These are phyloP conservation scores for Saturnispora ahearnii DNA, from an alignment of 805 yeast species.

Conservation along the genomic window DNA sequence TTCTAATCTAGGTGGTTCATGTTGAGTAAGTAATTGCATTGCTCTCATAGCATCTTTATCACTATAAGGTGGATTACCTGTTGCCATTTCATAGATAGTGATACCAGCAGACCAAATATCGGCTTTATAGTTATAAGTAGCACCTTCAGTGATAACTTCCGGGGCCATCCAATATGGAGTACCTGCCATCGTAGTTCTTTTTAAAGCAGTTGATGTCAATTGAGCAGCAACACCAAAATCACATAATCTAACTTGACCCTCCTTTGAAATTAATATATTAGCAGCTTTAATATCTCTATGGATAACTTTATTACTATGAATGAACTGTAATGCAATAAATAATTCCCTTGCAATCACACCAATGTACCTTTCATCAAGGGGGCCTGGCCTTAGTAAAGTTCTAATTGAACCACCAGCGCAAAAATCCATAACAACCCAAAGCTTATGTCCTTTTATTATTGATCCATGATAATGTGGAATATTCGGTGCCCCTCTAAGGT, in stretches of 20 bases:
- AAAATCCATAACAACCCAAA: slow-evolving; percentile 97
- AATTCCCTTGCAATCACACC: slow-evolving; percentile 82
- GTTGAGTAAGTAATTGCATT: slow-evolving; percentile 85
- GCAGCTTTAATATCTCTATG: slow-evolving; percentile 98
- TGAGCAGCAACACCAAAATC: slow-evolving; percentile 99
- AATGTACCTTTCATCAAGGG: slow-evolving; percentile 73
- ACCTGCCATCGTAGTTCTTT: slow-evolving; percentile 92
- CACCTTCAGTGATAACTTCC: slow-evolving; percentile 90
- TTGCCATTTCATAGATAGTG: slow-evolving; percentile 87
- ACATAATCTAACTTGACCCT: slow-evolving; percentile 85
- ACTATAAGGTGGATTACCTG: slow-evolving; percentile 96
- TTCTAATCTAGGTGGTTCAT: slow-evolving; percentile 90
- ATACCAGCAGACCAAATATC: slow-evolving; percentile 98
- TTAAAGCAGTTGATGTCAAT: slow-evolving; percentile 60
- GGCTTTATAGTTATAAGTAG: slow-evolving; percentile 79
- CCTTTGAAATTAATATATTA: slow-evolving; percentile 72
- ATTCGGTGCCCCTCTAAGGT: slow-evolving; percentile 77
- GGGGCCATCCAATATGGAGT: slow-evolving; percentile 99
- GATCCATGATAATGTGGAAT: slow-evolving; percentile 91
- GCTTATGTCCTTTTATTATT: slow-evolving; percentile 73
- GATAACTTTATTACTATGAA: slow-evolving; percentile 84
- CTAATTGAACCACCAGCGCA: slow-evolving; percentile 96
- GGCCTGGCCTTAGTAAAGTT: slow-evolving; percentile 78
- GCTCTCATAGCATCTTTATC: slow-evolving; percentile 94
- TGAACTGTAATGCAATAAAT: slow-evolving; percentile 64